These are phyloP conservation scores for Malus hybrid DNA, from an alignment of 331 rosid species.

Conservation along the genomic window DNA sequence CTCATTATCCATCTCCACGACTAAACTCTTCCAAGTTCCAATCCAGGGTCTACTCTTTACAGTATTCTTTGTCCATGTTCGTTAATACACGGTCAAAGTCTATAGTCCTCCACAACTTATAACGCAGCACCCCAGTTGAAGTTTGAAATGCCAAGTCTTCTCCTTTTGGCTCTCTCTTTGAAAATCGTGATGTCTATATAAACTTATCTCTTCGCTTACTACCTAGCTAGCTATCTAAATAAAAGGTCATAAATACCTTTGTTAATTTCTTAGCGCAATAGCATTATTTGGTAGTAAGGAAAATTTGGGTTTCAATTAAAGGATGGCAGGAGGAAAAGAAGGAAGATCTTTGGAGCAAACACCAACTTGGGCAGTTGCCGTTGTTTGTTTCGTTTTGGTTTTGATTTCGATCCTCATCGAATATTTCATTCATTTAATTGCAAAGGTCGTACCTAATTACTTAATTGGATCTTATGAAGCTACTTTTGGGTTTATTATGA, in stretches of 20 bases:
- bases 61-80: background rate
- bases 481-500: background rate
- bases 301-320: background rate
- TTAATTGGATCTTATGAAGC: background rate
- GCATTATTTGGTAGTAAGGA: background rate
- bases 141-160: background rate
- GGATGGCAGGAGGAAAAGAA: constrained; percentile 11
- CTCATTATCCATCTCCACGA: background rate
- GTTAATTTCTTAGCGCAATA: background rate
- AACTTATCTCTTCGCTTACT: background rate
- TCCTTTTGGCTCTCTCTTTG: background rate
- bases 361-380: constrained; percentile 33
- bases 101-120: background rate
- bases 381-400: constrained; percentile 24
- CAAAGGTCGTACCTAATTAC: constrained; percentile 8
- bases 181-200: background rate
- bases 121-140: background rate
- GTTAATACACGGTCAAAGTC: constrained; percentile 7
- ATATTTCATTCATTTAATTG: constrained; percentile 13
- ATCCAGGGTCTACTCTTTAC: background rate
- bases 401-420: constrained; percentile 19
- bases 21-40: background rate
- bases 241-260: background rate
- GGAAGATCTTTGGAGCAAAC: constrained; percentile 26
- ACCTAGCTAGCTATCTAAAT: background rate